Evolutionary conservation across 768 basidiomycete genomes (phyloP).

Genomic region (Calocybe indica): DNA sequence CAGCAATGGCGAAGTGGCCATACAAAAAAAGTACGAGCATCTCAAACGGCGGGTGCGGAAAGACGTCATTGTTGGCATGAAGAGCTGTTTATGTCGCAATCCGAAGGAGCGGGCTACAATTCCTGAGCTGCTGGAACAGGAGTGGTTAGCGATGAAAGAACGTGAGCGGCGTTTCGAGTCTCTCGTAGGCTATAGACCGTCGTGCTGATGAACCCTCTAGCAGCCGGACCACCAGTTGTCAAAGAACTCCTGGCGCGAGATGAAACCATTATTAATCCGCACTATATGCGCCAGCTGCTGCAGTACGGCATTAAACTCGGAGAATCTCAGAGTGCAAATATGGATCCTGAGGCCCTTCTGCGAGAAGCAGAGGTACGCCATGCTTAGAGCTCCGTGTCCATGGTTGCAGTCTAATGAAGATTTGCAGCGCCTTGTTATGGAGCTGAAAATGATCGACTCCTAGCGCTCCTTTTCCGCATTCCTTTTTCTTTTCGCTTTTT

Average conservation of each 20-base stretch:
- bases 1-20: slow-evolving; percentile 16
- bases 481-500: not conserved
- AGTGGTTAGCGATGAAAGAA: slow-evolving; percentile 68
- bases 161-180: slow-evolving; percentile 27
- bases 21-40: slow-evolving; percentile 58
- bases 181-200: not conserved
- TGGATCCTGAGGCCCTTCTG: slow-evolving; percentile 40
- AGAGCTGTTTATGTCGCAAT: slow-evolving; percentile 70
- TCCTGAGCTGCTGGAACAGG: slow-evolving; percentile 76
- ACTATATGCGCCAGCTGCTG: slow-evolving; percentile 74
- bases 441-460: slow-evolving; percentile 46
- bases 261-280: slow-evolving; percentile 72
- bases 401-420: slow-evolving; percentile 1
- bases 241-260: slow-evolving; percentile 35
- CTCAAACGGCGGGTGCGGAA: slow-evolving; percentile 63
- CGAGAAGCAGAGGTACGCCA: slow-evolving; percentile 52
- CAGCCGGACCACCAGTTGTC: slow-evolving; percentile 20
- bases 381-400: not conserved
- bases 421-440: slow-evolving; percentile 55
- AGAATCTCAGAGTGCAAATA: slow-evolving; percentile 27
- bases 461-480: slow-evolving; percentile 6
- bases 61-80: slow-evolving; percentile 79
- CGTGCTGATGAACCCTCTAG: not conserved
- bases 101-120: slow-evolving; percentile 86
- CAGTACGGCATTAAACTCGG: slow-evolving; percentile 67